Base-by-base conservation (phyloP, 2,329 filamentous ascomycete genomes). In the Annulohypoxylon truncatum region DNA sequence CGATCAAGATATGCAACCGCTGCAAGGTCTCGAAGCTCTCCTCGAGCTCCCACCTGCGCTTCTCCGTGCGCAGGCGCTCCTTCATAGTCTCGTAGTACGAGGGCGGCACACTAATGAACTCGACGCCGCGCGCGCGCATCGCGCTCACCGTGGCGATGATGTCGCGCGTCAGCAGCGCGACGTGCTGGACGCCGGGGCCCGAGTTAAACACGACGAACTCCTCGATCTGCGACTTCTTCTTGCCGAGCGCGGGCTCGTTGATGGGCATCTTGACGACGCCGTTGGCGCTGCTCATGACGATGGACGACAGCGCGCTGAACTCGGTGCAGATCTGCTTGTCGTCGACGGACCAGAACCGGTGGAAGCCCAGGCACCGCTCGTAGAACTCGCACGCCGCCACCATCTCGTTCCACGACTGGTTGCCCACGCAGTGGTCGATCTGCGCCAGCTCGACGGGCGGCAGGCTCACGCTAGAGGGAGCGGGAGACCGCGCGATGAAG, bases 261-360 rank as follows among this genome's bases (percentile, higher is more conserved):
- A 98, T 97, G 74, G 95, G 95, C 94, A 97, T 97, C 83, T 97
- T 97, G 80, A 97, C 93, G 3, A 91, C 79, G 62, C 95, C 91
- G 82, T 94, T 93, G 65, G 89, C 89, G 3, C 90, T 93, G 42
- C 92, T 88, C 94, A 97, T 97, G 76, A 97, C 95, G 75, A 97
- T 90, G 75, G 89, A 92, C 81, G 90, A 93, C 50, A 97, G 85
- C 8, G 95, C 94, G 0, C 91, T 94, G 85, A 93, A 97, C 77
- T 97, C 94, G 71, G 92, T 97, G 85, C 89, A 93, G 81, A 97
- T 96, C 77, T 96, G 89, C 72, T 89, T 91, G 84, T 97, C 95
- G 79, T 97, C 95, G 63, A 97, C 94, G 58, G 90, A 93, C 95
- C 95, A 97, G 89, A 97, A 97, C 71, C 94, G 92, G 83, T 97